phyloP scores from a whole-genome alignment of 495 filamentous ascomycete species.

The Xylaria bambusicola region DNA sequence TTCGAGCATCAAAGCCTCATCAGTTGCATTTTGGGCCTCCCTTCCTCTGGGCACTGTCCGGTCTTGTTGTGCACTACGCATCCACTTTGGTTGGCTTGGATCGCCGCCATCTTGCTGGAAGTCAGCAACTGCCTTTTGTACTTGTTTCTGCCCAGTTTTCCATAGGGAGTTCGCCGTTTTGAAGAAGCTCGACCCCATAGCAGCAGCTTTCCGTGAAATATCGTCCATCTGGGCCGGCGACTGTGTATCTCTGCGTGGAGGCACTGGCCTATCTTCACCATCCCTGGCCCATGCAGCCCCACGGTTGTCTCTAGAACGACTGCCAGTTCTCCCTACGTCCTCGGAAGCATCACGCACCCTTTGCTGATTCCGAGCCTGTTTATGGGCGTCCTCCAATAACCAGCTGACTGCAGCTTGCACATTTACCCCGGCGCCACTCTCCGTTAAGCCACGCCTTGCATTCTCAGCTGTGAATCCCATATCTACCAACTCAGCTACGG shows the following conservation, averaged over 20 bases:
- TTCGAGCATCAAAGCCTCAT: slow-evolving; percentile 93
- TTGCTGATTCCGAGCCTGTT: slow-evolving; percentile 53
- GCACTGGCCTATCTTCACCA: slow-evolving; percentile 35
- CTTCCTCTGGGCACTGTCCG: slow-evolving; percentile 27
- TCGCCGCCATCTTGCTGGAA: slow-evolving; percentile 74
- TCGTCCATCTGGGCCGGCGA: slow-evolving; percentile 70
- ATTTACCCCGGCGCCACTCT: slow-evolving; percentile 76
- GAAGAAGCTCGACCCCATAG: slow-evolving; percentile 78
- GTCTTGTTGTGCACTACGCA: slow-evolving; percentile 66
- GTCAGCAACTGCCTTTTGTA: slow-evolving; percentile 92
- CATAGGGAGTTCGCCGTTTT: slow-evolving; percentile 94
- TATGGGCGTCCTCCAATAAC: slow-evolving; percentile 88
- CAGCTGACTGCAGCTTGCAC: slow-evolving; percentile 87
- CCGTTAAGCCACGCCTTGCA: slow-evolving; percentile 71
- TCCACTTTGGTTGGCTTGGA: slow-evolving; percentile 89
- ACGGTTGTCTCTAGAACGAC: slow-evolving; percentile 35
- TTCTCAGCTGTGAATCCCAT: slow-evolving; percentile 91
- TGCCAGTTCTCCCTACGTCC: slow-evolving; percentile 27
- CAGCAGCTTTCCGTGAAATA: slow-evolving; percentile 75
- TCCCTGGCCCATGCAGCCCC: slow-evolving; percentile 42
- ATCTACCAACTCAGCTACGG: slow-evolving; percentile 87
- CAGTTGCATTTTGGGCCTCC: slow-evolving; percentile 53
- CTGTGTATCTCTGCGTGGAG: slow-evolving; percentile 54
- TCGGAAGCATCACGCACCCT: slow-evolving; percentile 24
- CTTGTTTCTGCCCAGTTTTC: slow-evolving; percentile 90